Evolutionary conservation across 2,329 filamentous ascomycete genomes (phyloP).

Genomic region (Trichoderma polysporum): DNA sequence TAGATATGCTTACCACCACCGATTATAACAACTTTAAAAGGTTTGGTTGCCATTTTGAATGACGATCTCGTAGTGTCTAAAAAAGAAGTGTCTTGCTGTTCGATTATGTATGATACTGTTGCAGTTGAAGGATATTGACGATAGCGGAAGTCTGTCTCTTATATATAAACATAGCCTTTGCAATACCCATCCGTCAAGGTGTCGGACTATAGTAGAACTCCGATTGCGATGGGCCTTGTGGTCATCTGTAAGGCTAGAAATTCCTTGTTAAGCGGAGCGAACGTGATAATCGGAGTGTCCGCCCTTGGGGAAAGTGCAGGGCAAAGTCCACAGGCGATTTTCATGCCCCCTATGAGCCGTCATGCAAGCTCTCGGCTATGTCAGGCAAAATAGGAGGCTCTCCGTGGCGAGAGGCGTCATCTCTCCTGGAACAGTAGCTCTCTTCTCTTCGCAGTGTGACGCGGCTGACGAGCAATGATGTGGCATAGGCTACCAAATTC

Average conservation of each 20-base stretch:
- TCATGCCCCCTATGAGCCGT: too few relatives aligned
- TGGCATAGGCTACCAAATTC: not conserved
- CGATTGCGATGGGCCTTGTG: not conserved
- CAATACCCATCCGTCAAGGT: not conserved
- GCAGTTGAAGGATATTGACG: not conserved
- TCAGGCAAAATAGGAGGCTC: not conserved
- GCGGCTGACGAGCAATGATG: not conserved
- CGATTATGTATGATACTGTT: not conserved
- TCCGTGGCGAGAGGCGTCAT: not conserved
- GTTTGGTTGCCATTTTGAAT: not conserved
- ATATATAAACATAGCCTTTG: not conserved
- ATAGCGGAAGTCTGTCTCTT: not conserved
- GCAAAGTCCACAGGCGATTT: not conserved
- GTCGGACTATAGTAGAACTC: not conserved
- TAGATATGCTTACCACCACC: not conserved
- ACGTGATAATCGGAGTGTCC: not conserved
- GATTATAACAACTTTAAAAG: not conserved
- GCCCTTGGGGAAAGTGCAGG: not conserved
- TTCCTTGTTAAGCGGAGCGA: not conserved
- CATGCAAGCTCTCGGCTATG: not conserved
- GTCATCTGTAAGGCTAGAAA: not conserved
- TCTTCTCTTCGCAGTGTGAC: too few relatives aligned
- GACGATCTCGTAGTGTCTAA: not conserved
- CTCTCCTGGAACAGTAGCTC: not conserved
- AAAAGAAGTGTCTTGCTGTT: not conserved